Base-by-base conservation (phyloP, 2,329 filamentous ascomycete species). In the Trichophyton benhamiae region DNA sequence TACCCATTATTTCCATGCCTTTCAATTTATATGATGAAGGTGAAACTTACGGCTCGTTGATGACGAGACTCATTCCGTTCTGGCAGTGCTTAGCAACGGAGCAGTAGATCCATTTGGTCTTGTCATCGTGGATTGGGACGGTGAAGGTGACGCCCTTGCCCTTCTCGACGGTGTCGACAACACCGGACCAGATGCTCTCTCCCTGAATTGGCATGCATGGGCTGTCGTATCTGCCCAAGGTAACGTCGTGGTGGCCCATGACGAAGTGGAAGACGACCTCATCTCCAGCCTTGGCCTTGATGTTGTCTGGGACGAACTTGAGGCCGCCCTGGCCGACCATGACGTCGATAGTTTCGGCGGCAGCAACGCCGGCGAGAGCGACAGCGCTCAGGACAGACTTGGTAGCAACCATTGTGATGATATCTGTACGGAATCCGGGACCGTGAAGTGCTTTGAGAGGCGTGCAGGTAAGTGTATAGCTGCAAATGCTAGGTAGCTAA, bases 81-180 rank as follows among this genome's bases (percentile, higher is more conserved):
- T 80, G 76, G 53, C 80, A 82, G 62, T 82, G 79, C 2, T 75
- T 75, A 0, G 71, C 75, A 1, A 76, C 76, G 0, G 79, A 77
- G 61, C 80, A 82, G 67, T 82, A 82, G 36, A 80, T 64, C 68
- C 79, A 82, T 62, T 81, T 76, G 4, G 79, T 73, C 1, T 76
- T 72, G 0, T 75, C 72, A 62, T 71, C 74, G 30, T 73, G 75
- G 17, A 82, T 68, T 9, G 73, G 72, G 67, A 82, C 74, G 61
- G 74, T 78, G 66, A 81, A 82, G 27, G 63, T 63, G 46, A 60
- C 58, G 44, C 59, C 46, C 22, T 57, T 52, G 22, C 38, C 53
- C 20, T 55, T 36, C 13, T 64, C 60, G 22, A 53, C 42, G 41
- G 55, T 44, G 38, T 64, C 63, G 22, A 66, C 53, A 27, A 61